phyloP scores from a whole-genome alignment of 495 filamentous ascomycete species.

The Niebla homalea region DNA sequence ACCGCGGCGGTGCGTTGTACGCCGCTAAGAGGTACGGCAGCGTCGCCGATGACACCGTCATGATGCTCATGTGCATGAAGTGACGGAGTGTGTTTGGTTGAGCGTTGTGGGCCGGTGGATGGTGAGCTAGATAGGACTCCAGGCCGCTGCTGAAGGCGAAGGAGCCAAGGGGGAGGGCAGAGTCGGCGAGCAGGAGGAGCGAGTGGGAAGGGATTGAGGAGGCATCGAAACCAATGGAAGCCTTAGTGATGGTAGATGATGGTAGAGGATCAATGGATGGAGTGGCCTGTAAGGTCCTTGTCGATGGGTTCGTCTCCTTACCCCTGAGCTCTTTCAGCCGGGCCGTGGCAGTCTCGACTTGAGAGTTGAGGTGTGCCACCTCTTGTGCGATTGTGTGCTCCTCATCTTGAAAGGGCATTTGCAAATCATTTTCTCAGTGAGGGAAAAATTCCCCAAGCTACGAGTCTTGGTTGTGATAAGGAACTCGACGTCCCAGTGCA shows the following conservation, averaged over 20 bases:
- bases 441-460: not conserved
- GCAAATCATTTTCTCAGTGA: not conserved
- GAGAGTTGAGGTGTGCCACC: slow-evolving; percentile 38
- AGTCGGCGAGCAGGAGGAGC: slow-evolving; percentile 86
- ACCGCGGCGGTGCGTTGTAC: slow-evolving; percentile 43
- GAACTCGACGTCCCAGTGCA: too few species aligned
- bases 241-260: slow-evolving; percentile 1
- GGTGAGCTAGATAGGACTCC: slow-evolving; percentile 86
- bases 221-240: not conserved
- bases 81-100: slow-evolving; percentile 27
- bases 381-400: slow-evolving; percentile 32
- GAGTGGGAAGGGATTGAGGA: slow-evolving; percentile 42
- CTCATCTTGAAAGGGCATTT: slow-evolving; percentile 11
- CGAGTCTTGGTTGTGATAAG: too few species aligned
- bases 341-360: slow-evolving; percentile 26
- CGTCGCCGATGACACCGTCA: slow-evolving; percentile 62
- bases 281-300: not conserved
- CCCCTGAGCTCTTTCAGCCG: not conserved
- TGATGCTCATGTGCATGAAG: slow-evolving; percentile 69
- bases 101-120: slow-evolving; percentile 27
- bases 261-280: not conserved
- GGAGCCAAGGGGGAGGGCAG: slow-evolving; percentile 85
- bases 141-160: slow-evolving; percentile 94
- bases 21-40: slow-evolving; percentile 77
- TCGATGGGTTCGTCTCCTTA: not conserved